Evolutionary conservation across 2,329 filamentous ascomycete genomes (phyloP), one percentile per base, ranked within the genome.

Genomic region (Phyllosticta ampelicida): DNA sequence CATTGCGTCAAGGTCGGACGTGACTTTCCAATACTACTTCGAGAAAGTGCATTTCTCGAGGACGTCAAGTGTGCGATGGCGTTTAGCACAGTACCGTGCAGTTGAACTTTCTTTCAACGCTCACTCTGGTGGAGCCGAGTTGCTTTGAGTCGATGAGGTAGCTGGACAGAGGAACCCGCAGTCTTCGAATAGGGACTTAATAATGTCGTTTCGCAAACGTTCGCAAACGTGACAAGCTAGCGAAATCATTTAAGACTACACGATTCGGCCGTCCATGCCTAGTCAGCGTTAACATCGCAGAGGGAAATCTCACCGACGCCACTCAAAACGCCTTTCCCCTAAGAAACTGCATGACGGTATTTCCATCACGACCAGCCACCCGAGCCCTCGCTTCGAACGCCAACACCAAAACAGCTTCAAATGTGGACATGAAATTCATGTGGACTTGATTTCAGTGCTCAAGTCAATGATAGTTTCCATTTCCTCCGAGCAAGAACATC

Each of bases 401-500:
- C 36, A 44, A 44, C 8, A 6, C 13, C 16, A n/a, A 44, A n/a
- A 44, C 36, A n/a, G 2, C 3, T n/a, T n/a, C 36, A 44, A 44
- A 6, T 44, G n/a, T 44, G 11, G n/a, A 44, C 36, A 44, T 16
- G 16, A 44, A 44, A 3, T 44, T 44, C 36, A 44, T n/a, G 36
- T 44, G 13, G 36, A 44, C 36, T 44, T 44, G 36, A 44, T 5
- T n/a, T n/a, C 36, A 44, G n/a, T 44, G 13, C 4, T 59, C 53
- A 59, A 30, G 57, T 59, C 49, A 59, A 53, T 13, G 57, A 53
- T 30, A 59, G 9, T 20, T 51, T 50, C 57, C 57, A 59, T 5
- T 54, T 48, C 18, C 57, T 53, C 21, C 57, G 57, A 3, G 48
- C 49, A 28, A 59, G 57, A n/a, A 59, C 57, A n/a, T 59, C 57